These are phyloP conservation scores for Pythium aquatile DNA, from an alignment of 352 stramenopile genomes.

Conservation along the genomic window DNA sequence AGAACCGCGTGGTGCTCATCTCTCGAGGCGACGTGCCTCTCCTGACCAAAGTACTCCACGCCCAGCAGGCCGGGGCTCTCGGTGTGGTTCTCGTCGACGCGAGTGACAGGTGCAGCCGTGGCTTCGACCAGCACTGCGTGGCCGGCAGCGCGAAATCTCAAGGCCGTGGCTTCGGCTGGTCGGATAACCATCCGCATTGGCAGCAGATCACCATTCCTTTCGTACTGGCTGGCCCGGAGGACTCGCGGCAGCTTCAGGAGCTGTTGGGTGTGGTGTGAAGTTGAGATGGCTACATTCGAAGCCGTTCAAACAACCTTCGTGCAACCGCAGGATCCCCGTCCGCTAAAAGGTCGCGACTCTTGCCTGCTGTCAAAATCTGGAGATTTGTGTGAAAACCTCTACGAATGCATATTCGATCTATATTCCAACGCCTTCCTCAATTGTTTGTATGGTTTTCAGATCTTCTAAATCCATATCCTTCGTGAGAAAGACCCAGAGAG, in stretches of 20 bases:
- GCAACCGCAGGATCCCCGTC: conserved; percentile 15
- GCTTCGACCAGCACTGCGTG: conserved; percentile 74
- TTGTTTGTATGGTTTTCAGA: neutral
- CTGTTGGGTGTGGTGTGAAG: conserved; percentile 5
- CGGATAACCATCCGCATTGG: conserved; percentile 60
- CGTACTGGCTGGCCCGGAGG: conserved; percentile 43
- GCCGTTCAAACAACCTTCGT: conserved; percentile 18
- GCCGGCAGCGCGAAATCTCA: conserved; percentile 44
- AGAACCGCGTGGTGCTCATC: conserved; percentile 59
- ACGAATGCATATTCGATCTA: conserved; percentile 10
- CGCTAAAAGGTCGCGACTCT: conserved; percentile 26
- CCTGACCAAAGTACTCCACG: conserved; percentile 66
- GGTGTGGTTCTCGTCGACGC: conserved; percentile 64
- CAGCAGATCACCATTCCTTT: conserved; percentile 55
- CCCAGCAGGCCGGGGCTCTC: conserved; percentile 61
- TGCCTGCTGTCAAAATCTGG: conserved; percentile 6
- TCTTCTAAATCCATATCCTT: neutral
- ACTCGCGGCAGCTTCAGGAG: conserved; percentile 35
- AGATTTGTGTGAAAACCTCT: conserved; percentile 13
- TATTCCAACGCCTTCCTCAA: neutral
- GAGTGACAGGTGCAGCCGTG: conserved; percentile 36
- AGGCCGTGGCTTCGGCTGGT: conserved; percentile 57
- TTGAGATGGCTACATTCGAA: conserved; percentile 25
- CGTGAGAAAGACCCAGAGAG: neutral
- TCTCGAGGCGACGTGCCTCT: conserved; percentile 51